These are phyloP conservation scores for Psidium guajava DNA, from an alignment of 345 rosid genomes.

Conservation along the genomic window DNA sequence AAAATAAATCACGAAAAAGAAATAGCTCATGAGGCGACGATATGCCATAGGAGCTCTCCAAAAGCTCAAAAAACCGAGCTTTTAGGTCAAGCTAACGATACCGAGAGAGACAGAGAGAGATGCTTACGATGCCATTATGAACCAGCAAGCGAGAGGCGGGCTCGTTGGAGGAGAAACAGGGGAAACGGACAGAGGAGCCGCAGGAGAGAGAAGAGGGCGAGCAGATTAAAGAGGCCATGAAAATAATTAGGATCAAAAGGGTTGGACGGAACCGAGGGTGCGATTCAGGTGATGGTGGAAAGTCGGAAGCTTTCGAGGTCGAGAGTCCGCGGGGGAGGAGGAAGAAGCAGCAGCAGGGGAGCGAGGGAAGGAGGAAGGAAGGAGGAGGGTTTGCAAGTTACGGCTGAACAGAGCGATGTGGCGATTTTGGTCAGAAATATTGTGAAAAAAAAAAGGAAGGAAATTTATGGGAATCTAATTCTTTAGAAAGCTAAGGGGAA, in stretches of 20 bases:
- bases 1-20: neutral
- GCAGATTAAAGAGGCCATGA: constrained; percentile 23
- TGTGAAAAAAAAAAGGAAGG: neutral
- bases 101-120: neutral
- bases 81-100: neutral
- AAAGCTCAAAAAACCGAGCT: neutral
- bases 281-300: neutral
- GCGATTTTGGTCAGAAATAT: neutral
- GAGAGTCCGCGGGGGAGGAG: neutral
- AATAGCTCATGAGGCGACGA: neutral
- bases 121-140: constrained; percentile 22
- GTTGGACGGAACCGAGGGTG: neutral
- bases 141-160: constrained; percentile 5
- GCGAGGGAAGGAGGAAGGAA: neutral
- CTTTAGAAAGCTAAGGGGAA: neutral
- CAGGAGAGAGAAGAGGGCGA: constrained; percentile 5
- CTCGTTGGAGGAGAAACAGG: neutral
- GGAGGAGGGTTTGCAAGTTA: neutral
- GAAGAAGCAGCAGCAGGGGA: neutral
- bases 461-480: neutral
- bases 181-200: neutral
- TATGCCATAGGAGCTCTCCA: neutral
- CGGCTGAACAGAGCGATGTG: neutral
- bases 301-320: neutral
- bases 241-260: neutral